Base-by-base conservation (phyloP, 2,329 filamentous ascomycete species). In the Chalaropsis thielavioides region DNA sequence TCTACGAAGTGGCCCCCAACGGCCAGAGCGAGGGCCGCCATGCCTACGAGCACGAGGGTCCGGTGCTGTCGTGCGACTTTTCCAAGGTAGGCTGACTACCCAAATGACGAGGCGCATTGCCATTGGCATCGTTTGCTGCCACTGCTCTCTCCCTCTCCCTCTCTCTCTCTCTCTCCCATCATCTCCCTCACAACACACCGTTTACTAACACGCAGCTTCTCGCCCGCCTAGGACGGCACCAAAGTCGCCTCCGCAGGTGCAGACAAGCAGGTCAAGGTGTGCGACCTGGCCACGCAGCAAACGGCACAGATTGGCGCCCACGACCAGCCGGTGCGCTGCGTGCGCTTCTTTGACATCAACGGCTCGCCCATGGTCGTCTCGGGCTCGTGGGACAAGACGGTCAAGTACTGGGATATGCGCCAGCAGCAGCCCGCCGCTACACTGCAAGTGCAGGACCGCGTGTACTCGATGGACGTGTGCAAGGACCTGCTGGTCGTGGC, bases 381-480 rank as follows among this genome's bases (percentile, higher is more conserved):
- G 0, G 94, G 94, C 67, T 90, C 87, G 0, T 95, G 90, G 90
- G 90, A 95, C 75, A 92, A 92, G 80, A 91, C 85, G 3, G 78
- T 95, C 78, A 92, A 91, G 73, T 94, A 92, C 79, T 95, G 90
- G 89, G 89, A 95, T 72, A 75, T 92, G 71, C 82, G 89, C 62
- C 78, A 81, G 71, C 79, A 81, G 62, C 79, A 78, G n/a, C 83
- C 88, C 0, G 84, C 84, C 1, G 88, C 83, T 1, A 81, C 80
- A 1, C 75, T 94, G 51, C 75, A 80, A 22, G 86, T 84, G 72
- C 87, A 89, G 73, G 89, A 94, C 70, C 83, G 89, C 62, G 83
- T 92, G 46, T 99, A 97, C 77, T 86, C 89, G 49, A 90, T 99
- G 85, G 92, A 97, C 70, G 87, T 95, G 61, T 87, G 87, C 72